Percentiles rank a stretch among this genome's conserved stretches.
phyloP scores from a whole-genome alignment of 345 rosid genomes.

The Populus nigra region DNA sequence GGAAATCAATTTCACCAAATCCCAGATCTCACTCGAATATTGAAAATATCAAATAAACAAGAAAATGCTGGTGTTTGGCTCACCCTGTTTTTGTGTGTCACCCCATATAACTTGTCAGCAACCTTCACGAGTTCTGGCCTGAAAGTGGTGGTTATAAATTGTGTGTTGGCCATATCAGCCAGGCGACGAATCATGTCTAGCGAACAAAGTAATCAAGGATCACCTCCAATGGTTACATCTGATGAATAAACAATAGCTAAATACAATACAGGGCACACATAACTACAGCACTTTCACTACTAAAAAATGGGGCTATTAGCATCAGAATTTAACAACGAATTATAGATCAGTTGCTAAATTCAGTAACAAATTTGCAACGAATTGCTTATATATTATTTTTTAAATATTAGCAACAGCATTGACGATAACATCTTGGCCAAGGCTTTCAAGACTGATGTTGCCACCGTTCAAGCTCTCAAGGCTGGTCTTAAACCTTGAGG shows the following conservation, averaged over 20 bases:
- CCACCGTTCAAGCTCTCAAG: background rate
- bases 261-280: background rate
- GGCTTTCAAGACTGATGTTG: background rate
- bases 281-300: background rate
- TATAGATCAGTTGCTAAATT: no score
- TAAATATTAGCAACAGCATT: background rate
- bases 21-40: no score
- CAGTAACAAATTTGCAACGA: no score
- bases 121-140: slow-evolving; percentile 93
- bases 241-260: background rate
- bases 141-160: slow-evolving; percentile 75
- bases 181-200: slow-evolving; percentile 81
- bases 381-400: no score
- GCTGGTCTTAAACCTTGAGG: background rate
- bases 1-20: no score
- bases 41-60: no score
- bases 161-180: slow-evolving; percentile 84
- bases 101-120: slow-evolving; percentile 92
- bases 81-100: slow-evolving; percentile 79
- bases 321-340: no score
- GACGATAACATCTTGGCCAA: background rate
- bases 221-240: background rate
- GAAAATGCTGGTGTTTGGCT: slow-evolving; percentile 31
- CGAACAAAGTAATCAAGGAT: slow-evolving; percentile 38
- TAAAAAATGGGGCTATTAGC: no score